Evolutionary conservation across 2,329 filamentous ascomycete genomes (phyloP).

Genomic region (Venturia asperata): DNA sequence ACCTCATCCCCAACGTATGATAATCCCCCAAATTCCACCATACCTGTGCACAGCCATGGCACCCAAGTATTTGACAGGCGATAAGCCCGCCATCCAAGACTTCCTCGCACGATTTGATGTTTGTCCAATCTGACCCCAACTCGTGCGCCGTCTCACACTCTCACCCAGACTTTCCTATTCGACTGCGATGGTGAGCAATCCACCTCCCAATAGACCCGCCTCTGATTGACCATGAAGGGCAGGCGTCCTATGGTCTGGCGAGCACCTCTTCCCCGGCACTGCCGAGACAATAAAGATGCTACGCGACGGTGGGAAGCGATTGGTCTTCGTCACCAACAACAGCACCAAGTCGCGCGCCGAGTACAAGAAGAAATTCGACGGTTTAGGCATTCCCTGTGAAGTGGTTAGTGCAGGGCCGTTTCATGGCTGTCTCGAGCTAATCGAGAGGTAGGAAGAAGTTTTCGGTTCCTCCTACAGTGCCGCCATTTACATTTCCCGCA

Average conservation of each 20-base stretch:
- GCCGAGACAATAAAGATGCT: slow-evolving; percentile 80
- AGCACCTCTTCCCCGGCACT: slow-evolving; percentile 77
- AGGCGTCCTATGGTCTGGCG: slow-evolving; percentile 96
- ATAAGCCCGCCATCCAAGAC: slow-evolving; percentile 65
- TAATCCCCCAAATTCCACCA: not conserved
- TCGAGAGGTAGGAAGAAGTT: slow-evolving; percentile 63
- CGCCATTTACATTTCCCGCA: slow-evolving; percentile 90
- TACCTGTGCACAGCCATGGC: not conserved
- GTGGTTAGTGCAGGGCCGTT: slow-evolving; percentile 41
- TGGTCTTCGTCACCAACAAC: slow-evolving; percentile 98
- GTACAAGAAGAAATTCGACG: slow-evolving; percentile 85
- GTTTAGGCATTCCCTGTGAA: slow-evolving; percentile 68
- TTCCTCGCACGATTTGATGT: slow-evolving; percentile 93
- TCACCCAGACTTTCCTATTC: slow-evolving; percentile 72
- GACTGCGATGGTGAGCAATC: slow-evolving; percentile 80
- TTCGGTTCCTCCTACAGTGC: slow-evolving; percentile 95
- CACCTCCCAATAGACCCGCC: not conserved
- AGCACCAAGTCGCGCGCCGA: slow-evolving; percentile 91
- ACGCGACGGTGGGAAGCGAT: slow-evolving; percentile 76
- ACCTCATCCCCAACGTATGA: too few relatives aligned
- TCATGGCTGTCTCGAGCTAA: not conserved
- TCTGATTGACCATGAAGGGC: slow-evolving; percentile 32
- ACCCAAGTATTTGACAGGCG: slow-evolving; percentile 65
- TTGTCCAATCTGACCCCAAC: slow-evolving; percentile 32
- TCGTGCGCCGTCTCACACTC: slow-evolving; percentile 25